Percentiles rank a stretch among this genome's conserved stretches.
Conservation (phyloP, 208 protist genomes). For the Plasmodiophora brassicae region DNA sequence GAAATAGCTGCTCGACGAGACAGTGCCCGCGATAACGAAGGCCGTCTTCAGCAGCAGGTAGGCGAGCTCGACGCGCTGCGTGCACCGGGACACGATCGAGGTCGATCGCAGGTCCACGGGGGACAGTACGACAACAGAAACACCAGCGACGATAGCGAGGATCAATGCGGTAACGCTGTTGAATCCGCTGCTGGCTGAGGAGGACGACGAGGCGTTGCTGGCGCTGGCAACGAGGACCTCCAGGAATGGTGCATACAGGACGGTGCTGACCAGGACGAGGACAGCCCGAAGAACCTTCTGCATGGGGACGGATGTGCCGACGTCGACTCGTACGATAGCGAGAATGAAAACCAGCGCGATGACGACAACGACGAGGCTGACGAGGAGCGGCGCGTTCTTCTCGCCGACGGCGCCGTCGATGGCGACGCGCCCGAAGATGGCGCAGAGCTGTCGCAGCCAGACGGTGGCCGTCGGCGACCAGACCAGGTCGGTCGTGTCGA, state of each 20-base stretch:
- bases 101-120: background rate
- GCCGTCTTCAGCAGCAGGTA: background rate
- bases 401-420: background rate
- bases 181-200: background rate
- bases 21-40: background rate
- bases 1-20: background rate
- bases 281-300: background rate
- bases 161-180: background rate
- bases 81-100: background rate
- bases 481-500: background rate
- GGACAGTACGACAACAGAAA: background rate
- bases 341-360: background rate
- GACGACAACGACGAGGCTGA: background rate
- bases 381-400: background rate
- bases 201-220: background rate
- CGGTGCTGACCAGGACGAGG: background rate
- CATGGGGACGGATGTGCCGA: background rate
- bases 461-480: background rate
- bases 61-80: background rate
- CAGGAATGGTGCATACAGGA: background rate
- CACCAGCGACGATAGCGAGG: background rate
- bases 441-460: background rate
- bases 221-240: background rate
- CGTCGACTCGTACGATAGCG: no score
- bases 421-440: background rate